Conservation (phyloP, 129 eudicot genomes). For the Artemisia annua region DNA sequence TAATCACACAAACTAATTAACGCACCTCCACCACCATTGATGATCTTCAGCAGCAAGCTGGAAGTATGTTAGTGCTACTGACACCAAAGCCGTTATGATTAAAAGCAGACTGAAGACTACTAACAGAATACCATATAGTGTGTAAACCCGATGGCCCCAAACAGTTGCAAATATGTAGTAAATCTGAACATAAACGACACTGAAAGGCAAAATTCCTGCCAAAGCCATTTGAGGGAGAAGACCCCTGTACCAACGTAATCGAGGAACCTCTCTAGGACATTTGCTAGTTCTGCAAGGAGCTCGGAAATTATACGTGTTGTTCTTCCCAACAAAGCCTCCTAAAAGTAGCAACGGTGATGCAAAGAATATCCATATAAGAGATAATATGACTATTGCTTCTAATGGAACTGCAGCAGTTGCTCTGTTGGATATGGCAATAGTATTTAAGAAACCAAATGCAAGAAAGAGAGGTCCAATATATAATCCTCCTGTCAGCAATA, state of each 20-base stretch:
- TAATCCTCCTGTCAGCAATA: constrained; percentile 17
- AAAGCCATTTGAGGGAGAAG: no score
- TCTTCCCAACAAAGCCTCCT: constrained; percentile 46
- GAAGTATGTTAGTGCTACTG: no score
- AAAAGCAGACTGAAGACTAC: constrained; percentile 44
- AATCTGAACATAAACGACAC: no score
- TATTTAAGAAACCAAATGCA: constrained; percentile 55
- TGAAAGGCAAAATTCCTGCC: no score
- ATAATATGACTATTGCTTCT: constrained; percentile 49
- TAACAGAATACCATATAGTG: constrained; percentile 40
- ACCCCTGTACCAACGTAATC: no score
- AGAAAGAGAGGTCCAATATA: constrained; percentile 24
- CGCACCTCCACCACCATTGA: constrained; percentile 72
- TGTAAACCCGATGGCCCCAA: constrained; percentile 53
- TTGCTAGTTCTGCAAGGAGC: constrained; percentile 50
- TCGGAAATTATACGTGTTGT: constrained; percentile 34
- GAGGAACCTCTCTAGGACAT: constrained; percentile 51
- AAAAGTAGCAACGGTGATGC: constrained; percentile 44
- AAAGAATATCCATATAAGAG: constrained; percentile 43
- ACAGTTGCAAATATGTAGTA: constrained; percentile 26
- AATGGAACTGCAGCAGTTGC: constrained; percentile 67
- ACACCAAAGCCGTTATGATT: constrained; percentile 35
- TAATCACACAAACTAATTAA: not conserved
- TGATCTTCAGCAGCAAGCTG: constrained; percentile 50
- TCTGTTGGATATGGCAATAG: constrained; percentile 52